Conservation (phyloP, 768 basidiomycete species). For the Leccinum imitatum region DNA sequence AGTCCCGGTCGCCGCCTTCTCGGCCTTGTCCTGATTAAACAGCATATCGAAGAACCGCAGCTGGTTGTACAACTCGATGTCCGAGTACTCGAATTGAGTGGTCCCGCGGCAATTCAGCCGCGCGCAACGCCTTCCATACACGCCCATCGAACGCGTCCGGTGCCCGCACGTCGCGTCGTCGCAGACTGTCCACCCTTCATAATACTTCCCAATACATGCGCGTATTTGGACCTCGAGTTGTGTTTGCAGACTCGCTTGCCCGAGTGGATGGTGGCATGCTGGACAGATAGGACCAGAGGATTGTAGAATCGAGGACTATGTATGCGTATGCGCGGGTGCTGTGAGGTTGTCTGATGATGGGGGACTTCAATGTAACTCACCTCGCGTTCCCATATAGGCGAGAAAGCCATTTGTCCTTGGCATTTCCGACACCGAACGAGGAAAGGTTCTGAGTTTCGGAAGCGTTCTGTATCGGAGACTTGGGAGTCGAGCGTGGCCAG, state of each 20-base stretch:
- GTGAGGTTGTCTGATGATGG: constrained; percentile 1
- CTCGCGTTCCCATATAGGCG: constrained; percentile 57
- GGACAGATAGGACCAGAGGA: constrained; percentile 69
- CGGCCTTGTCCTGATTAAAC: constrained; percentile 72
- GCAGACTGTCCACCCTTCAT: constrained; percentile 87
- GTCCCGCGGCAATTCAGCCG: constrained; percentile 29
- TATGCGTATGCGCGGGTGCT: neutral
- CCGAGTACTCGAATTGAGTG: constrained; percentile 63
- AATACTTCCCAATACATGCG: constrained; percentile 72
- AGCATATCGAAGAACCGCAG: constrained; percentile 78
- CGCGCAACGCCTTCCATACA: constrained; percentile 84
- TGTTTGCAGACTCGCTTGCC: constrained; percentile 62
- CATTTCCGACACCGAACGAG: constrained; percentile 77
- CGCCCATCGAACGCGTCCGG: constrained; percentile 91
- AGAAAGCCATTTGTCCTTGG: constrained; percentile 54
- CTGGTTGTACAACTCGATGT: constrained; percentile 85
- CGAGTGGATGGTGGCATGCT: constrained; percentile 55
- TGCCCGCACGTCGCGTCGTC: constrained; percentile 81
- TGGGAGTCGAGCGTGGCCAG: constrained; percentile 87
- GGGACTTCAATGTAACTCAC: constrained; percentile 35
- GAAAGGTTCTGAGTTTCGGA: constrained; percentile 72
- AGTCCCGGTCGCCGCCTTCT: constrained; percentile 35
- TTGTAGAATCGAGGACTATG: constrained; percentile 63
- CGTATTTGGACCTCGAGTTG: constrained; percentile 91
- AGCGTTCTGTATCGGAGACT: constrained; percentile 84